phyloP scores from a whole-genome alignment of 2,329 filamentous ascomycete species.

The Microdochium paspali region DNA sequence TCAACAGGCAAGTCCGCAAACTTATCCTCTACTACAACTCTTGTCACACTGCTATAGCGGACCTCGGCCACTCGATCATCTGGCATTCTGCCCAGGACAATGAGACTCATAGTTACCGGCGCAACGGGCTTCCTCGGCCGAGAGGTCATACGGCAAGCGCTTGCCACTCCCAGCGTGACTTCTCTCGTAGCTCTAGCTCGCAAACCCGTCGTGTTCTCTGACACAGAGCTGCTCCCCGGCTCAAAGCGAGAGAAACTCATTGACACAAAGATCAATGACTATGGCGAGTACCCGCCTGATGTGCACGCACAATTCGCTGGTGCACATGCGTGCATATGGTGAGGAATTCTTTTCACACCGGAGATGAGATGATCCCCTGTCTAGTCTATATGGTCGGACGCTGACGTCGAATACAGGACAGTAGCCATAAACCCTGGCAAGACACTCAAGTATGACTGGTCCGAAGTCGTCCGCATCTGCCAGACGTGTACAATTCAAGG shows the following conservation, averaged over 20 bases:
- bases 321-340: constrained; percentile 23
- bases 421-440: constrained; percentile 17
- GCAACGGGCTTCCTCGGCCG: constrained; percentile 30
- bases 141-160: constrained; percentile 32
- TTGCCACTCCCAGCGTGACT: constrained; percentile 24
- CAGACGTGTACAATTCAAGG: constrained; percentile 13
- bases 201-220: constrained; percentile 19
- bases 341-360: background rate
- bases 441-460: constrained; percentile 5
- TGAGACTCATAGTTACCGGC: constrained; percentile 34
- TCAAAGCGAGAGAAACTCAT: background rate
- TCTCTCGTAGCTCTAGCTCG: constrained; percentile 31
- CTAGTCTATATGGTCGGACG: too few relatives aligned
- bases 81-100: too few relatives aligned
- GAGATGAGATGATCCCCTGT: background rate
- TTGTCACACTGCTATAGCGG: too few relatives aligned
- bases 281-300: constrained; percentile 13
- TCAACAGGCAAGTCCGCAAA: too few relatives aligned
- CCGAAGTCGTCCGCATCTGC: constrained; percentile 15
- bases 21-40: too few relatives aligned
- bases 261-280: background rate
- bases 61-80: too few relatives aligned
- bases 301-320: constrained; percentile 24
- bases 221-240: constrained; percentile 1
- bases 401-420: constrained; percentile 11